These are phyloP conservation scores for Onygena corvina DNA, from an alignment of 2,329 filamentous ascomycete genomes.

Conservation along the genomic window DNA sequence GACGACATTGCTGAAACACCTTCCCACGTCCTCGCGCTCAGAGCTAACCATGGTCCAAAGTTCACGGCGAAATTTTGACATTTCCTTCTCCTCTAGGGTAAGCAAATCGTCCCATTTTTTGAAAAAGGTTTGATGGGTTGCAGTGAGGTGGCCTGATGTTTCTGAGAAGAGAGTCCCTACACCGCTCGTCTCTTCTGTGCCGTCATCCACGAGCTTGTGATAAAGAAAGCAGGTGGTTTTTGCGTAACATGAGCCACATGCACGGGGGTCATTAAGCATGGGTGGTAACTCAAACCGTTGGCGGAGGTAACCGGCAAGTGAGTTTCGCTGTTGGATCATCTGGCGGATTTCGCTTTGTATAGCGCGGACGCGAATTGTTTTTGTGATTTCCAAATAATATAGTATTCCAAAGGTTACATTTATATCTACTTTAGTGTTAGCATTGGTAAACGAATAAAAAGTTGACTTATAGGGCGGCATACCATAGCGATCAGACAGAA, in stretches of 20 bases:
- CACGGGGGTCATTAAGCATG: constrained; percentile 70
- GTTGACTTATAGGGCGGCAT: constrained; percentile 17
- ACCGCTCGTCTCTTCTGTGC: constrained; percentile 67
- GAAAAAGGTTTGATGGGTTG: constrained; percentile 70
- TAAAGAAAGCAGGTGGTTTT: constrained; percentile 87
- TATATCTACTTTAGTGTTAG: constrained; percentile 47
- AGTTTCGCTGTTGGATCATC: constrained; percentile 93
- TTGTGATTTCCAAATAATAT: constrained; percentile 88
- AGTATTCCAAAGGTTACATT: constrained; percentile 80
- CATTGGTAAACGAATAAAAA: not conserved
- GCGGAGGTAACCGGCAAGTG: constrained; percentile 71
- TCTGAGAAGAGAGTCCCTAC: constrained; percentile 73
- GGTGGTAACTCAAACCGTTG: constrained; percentile 71
- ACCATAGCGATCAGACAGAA: constrained; percentile 84
- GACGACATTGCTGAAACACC: constrained; percentile 79
- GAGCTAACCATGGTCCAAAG: constrained; percentile 90
- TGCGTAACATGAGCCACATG: constrained; percentile 80
- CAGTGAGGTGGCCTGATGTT: constrained; percentile 62
- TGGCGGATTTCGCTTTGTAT: constrained; percentile 80
- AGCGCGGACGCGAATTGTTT: constrained; percentile 72
- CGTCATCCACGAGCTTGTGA: constrained; percentile 77
- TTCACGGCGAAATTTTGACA: constrained; percentile 74
- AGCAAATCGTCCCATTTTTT: constrained; percentile 86
- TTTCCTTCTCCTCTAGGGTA: constrained; percentile 87
- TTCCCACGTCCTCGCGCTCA: constrained; percentile 75